These are phyloP conservation scores for Periconia digitata DNA, from an alignment of 2,329 filamentous ascomycete species.

Conservation along the genomic window DNA sequence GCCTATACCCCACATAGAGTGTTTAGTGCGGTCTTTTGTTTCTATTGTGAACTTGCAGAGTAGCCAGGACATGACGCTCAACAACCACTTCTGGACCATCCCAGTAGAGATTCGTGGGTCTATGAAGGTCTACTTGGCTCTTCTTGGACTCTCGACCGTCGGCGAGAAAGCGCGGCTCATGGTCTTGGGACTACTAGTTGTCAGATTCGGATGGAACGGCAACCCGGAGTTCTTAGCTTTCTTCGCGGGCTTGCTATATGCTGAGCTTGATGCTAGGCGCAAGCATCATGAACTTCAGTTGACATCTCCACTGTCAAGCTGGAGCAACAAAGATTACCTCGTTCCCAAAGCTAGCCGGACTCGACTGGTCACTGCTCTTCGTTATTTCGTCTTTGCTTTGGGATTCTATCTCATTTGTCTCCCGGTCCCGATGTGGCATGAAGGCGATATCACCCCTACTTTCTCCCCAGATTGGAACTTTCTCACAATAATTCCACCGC, in stretches of 20 bases:
- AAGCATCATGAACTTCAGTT: background rate
- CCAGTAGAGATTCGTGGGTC: constrained; percentile 50
- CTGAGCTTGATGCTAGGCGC: constrained; percentile 1
- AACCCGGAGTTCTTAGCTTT: constrained; percentile 3
- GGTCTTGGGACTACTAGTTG: background rate
- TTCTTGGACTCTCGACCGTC: constrained; percentile 36
- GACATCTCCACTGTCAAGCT: background rate
- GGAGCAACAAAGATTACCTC: background rate
- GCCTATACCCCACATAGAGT: background rate
- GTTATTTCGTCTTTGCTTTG: background rate
- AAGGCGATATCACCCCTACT: background rate
- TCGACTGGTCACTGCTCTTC: background rate
- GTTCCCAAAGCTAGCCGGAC: background rate
- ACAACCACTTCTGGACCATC: constrained; percentile 52
- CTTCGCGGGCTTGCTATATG: constrained; percentile 5
- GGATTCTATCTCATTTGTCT: background rate
- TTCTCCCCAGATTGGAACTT: constrained; percentile 4
- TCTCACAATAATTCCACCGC: background rate
- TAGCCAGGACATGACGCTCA: constrained; percentile 12
- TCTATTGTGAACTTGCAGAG: background rate
- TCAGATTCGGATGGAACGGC: constrained; percentile 1
- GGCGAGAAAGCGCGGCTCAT: background rate
- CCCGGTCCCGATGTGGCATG: background rate
- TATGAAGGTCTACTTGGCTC: constrained; percentile 46
- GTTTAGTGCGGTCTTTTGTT: background rate